Conservation (phyloP, 306 rosid genomes). For the Glycine soja region DNA sequence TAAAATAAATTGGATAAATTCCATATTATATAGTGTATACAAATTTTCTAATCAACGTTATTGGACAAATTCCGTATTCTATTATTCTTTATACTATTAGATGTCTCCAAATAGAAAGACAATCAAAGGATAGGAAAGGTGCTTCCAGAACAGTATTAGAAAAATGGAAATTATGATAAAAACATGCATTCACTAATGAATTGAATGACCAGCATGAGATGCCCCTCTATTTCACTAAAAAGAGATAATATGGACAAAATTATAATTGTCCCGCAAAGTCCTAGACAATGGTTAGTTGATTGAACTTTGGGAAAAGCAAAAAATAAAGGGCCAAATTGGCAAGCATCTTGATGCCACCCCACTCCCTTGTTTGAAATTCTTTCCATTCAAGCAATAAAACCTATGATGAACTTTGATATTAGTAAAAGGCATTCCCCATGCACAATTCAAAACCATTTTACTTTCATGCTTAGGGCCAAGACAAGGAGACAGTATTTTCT, state of each 20-base stretch:
- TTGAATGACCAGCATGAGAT: slow-evolving; percentile 37
- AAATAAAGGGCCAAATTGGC: slow-evolving; percentile 48
- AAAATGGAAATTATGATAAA: slow-evolving; percentile 21
- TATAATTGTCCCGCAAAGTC: slow-evolving; percentile 34
- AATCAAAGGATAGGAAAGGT: slow-evolving; percentile 36
- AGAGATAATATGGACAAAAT: slow-evolving; percentile 37
- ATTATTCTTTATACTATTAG: background rate
- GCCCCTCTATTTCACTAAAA: slow-evolving; percentile 28
- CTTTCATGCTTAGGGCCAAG: slow-evolving; percentile 36
- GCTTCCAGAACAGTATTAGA: slow-evolving; percentile 16
- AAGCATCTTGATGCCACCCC: slow-evolving; percentile 14
- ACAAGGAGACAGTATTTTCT: background rate
- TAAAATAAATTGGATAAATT: slow-evolving; percentile 23
- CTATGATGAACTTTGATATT: slow-evolving; percentile 35
- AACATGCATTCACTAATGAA: slow-evolving; percentile 1
- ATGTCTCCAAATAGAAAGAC: slow-evolving; percentile 1
- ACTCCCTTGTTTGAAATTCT: background rate
- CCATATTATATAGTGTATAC: background rate
- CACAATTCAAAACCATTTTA: slow-evolving; percentile 12
- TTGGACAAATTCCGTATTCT: slow-evolving; percentile 11
- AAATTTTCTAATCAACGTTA: background rate
- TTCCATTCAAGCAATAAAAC: slow-evolving; percentile 32
- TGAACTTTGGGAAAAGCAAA: slow-evolving; percentile 51
- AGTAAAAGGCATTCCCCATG: slow-evolving; percentile 13
- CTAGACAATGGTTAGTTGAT: slow-evolving; percentile 15